Evolutionary conservation across 257 asterid genomes (phyloP), one percentile per base, ranked within the genome.

Genomic region (Apocynum venetum): DNA sequence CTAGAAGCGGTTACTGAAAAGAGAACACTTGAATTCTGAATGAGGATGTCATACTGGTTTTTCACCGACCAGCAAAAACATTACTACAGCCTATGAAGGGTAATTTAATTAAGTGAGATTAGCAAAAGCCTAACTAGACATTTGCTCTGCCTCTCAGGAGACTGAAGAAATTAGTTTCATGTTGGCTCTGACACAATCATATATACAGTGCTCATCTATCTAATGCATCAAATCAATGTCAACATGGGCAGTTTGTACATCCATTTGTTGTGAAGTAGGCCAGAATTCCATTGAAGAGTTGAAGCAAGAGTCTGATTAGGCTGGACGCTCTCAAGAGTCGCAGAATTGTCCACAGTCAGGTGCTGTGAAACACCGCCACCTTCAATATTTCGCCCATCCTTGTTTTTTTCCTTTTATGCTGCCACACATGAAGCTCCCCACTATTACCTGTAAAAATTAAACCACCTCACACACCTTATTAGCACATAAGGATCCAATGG

Each of bases 351-450:
- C 77, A 81, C 77, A 31, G 80, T 69, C 68, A 77, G 82, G n/a
- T 76, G 85, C n/a, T 87, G 86, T 51, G 85, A 82, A 55, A 82
- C 84, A 41, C 84, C 87, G 6, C 89, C 83, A 51, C 78, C 52
- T 53, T 86, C 90, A 15, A 53, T 81, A 78, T 83, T 85, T 46
- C 82, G 90, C 48, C 60, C 64, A 20, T 65, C 83, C 86, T 83
- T 90, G 72, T 59, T 79, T 80, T n/a, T 89, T 92, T 11, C 91
- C 77, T 87, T 88, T 92, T 52, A 90, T 78, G 78, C 79, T 66
- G 71, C 77, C 81, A 69, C 89, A 77, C 77, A 73, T 14, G 82
- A 90, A 87, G 88, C 90, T 89, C 81, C 96, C 97, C 25, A 86
- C 89, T 72, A 92, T 85, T 20, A 92, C 93, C 97, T 92, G 91